phyloP scores from a whole-genome alignment of 2,329 filamentous ascomycete species.

The Sporothrix inflata region DNA sequence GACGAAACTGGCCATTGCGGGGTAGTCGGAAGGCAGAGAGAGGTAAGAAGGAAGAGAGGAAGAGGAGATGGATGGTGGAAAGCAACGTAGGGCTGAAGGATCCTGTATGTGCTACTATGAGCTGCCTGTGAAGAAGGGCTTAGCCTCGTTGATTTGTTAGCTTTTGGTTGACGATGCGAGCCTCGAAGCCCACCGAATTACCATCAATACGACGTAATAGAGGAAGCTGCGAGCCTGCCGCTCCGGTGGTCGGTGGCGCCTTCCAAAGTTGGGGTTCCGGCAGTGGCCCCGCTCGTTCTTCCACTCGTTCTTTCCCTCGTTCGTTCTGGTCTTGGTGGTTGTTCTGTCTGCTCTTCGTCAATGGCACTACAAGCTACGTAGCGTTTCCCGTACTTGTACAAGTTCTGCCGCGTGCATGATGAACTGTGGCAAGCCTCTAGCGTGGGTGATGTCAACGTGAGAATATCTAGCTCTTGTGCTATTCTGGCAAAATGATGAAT shows the following conservation, averaged over 20 bases:
- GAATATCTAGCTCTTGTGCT: not conserved
- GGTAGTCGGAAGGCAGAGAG: too few relatives aligned
- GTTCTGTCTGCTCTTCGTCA: not conserved
- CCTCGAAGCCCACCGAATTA: not conserved
- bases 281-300: not conserved
- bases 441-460: conserved; percentile 26
- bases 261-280: not conserved
- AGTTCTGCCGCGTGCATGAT: not conserved
- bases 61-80: not conserved
- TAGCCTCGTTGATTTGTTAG: not conserved
- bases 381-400: not conserved
- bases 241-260: conserved; percentile 15
- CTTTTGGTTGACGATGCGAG: not conserved
- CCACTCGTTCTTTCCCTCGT: not conserved
- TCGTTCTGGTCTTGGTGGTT: not conserved
- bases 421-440: not conserved
- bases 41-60: too few relatives aligned
- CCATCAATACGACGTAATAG: not conserved
- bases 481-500: not conserved
- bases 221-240: not conserved
- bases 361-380: not conserved
- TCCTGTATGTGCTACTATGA: not conserved
- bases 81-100: not conserved
- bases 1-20: conserved; percentile 31
- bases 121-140: not conserved